phyloP scores from a whole-genome alignment of 1,284 basidiomycete genomes.

The Takashimella tepidaria region DNA sequence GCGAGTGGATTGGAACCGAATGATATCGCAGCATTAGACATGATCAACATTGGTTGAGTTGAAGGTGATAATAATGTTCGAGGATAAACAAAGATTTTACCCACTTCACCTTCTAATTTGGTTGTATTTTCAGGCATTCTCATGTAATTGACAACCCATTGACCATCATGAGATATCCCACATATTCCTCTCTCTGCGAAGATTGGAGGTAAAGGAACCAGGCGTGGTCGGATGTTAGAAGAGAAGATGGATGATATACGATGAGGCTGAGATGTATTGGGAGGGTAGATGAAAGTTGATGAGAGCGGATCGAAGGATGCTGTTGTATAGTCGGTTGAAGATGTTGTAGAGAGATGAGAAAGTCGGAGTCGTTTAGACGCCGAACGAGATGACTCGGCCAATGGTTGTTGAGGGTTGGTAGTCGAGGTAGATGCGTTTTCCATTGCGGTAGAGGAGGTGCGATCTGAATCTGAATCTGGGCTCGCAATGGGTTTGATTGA shows the following conservation, averaged over 20 bases:
- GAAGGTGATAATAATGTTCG: conserved; percentile 28
- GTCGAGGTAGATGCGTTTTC: no score
- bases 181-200: conserved; percentile 20
- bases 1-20: conserved; percentile 23
- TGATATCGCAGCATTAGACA: conserved; percentile 24
- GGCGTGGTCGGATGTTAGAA: conserved; percentile 14
- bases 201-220: conserved; percentile 18
- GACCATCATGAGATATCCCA: conserved; percentile 28
- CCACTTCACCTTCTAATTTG: conserved; percentile 8
- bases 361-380: neutral
- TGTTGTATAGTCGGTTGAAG: neutral
- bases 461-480: no score
- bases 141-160: conserved; percentile 28
- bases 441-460: no score
- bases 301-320: conserved; percentile 13
- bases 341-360: neutral
- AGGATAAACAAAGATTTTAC: conserved; percentile 10
- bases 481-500: no score
- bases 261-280: conserved; percentile 4
- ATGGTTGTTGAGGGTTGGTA: no score
- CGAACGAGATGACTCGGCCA: neutral
- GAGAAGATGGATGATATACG: conserved; percentile 14
- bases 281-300: conserved; percentile 15
- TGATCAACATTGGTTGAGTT: conserved; percentile 7
- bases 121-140: neutral